Conservation (phyloP, 2,329 filamentous ascomycete genomes). For the Trichoderma brevicompactum region DNA sequence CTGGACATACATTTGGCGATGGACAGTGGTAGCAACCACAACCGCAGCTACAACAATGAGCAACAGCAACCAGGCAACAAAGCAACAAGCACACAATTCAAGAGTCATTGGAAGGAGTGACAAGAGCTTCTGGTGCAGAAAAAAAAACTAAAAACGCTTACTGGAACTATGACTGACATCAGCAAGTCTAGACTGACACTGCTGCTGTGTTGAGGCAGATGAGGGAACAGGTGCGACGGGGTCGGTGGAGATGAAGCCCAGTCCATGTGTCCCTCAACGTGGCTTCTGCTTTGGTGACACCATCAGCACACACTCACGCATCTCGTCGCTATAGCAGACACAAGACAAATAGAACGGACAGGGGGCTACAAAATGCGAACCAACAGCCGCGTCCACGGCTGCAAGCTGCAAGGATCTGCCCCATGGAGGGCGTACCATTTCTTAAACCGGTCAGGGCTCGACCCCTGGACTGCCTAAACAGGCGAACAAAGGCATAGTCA, state of each 20-base stretch:
- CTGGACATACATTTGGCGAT: not conserved
- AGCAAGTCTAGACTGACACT: constrained; percentile 12
- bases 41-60: not conserved
- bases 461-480: constrained; percentile 24
- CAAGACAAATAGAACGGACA: not conserved
- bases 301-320: not conserved
- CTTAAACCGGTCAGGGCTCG: constrained; percentile 19
- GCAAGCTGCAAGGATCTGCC: constrained; percentile 11
- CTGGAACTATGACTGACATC: not conserved
- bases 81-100: not conserved
- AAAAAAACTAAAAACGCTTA: not conserved
- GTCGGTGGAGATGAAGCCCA: constrained; percentile 18
- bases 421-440: constrained; percentile 3
- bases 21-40: not conserved
- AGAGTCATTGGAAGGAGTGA: not conserved
- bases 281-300: constrained; percentile 21
- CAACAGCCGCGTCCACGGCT: constrained; percentile 27
- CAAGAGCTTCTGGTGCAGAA: not conserved
- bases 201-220: constrained; percentile 22
- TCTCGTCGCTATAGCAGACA: not conserved
- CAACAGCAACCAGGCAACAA: not conserved
- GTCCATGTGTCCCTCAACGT: constrained; percentile 21
- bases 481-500: constrained; percentile 25
- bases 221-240: not conserved
- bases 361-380: constrained; percentile 6